Conservation (phyloP, 345 rosid genomes). For the Eucalyptus sp. region DNA sequence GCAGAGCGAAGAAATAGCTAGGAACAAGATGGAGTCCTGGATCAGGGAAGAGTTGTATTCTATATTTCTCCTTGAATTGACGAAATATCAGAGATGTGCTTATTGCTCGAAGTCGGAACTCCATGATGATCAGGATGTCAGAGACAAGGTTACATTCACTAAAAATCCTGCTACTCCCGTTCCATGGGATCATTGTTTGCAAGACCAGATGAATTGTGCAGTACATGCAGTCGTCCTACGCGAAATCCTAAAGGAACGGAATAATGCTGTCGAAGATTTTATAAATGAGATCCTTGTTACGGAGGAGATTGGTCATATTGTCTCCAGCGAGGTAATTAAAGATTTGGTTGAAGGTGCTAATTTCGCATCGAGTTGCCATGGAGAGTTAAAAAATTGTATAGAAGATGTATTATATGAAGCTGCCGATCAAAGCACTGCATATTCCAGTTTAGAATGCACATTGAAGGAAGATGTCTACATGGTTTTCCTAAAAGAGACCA, state of each 20-base stretch:
- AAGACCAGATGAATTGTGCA: conserved; percentile 1
- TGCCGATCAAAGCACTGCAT: background rate
- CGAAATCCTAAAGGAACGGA: conserved; percentile 12
- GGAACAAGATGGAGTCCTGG: conserved; percentile 1
- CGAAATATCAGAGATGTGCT: background rate
- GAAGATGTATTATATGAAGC: background rate
- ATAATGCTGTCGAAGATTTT: background rate
- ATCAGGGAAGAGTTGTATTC: background rate
- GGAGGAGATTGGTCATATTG: conserved; percentile 20
- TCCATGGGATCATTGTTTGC: background rate
- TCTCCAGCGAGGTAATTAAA: conserved; percentile 16
- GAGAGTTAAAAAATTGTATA: background rate
- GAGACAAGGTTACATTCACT: no score
- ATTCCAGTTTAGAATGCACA: background rate
- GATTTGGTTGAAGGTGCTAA: background rate
- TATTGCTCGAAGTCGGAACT: background rate
- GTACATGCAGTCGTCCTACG: background rate
- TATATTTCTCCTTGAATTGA: background rate
- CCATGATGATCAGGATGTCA: background rate
- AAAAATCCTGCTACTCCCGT: background rate
- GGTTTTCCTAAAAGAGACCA: background rate
- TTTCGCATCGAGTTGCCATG: background rate
- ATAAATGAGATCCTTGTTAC: background rate
- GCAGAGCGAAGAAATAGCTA: conserved; percentile 5
- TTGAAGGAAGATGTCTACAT: background rate